A percentile compares a stretch with the other conserved stretches of the same genome.
Evolutionary conservation across 2,329 filamentous ascomycete species (phyloP).

Genomic region (Aspergillus floridensis): DNA sequence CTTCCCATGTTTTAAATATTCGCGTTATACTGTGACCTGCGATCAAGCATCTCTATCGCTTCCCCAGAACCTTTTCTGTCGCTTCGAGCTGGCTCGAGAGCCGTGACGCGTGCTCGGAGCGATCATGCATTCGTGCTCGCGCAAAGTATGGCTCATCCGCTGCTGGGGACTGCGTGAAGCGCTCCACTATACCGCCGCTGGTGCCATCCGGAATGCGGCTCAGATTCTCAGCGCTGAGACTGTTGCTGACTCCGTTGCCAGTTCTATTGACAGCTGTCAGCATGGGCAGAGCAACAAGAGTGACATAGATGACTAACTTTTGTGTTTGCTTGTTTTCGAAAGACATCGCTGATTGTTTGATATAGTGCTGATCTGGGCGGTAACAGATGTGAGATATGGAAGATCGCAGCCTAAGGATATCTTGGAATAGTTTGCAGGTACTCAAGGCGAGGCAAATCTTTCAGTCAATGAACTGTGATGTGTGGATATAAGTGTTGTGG

Average conservation of each 20-base stretch:
- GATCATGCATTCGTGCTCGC: conserved; percentile 30
- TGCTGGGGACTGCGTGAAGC: conserved; percentile 26
- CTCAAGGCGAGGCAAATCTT: not conserved
- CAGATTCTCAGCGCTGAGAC: conserved; percentile 28
- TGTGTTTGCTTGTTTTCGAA: conserved; percentile 14
- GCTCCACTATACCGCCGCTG: conserved; percentile 24
- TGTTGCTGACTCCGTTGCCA: conserved; percentile 24
- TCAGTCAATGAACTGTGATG: not conserved
- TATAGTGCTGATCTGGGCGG: not conserved
- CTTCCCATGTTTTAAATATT: conserved; percentile 2
- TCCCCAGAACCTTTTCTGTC: conserved; percentile 29
- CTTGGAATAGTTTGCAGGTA: not conserved
- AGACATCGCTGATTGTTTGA: conserved; percentile 12
- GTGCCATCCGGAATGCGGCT: conserved; percentile 26
- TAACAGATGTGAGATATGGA: not conserved
- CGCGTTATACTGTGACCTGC: conserved; percentile 4
- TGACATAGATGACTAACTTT: conserved; percentile 13
- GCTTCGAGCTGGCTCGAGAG: conserved; percentile 31
- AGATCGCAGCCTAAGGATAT: not conserved
- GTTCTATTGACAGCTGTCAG: conserved; percentile 7
- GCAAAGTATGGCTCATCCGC: conserved; percentile 35
- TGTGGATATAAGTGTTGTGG: no score
- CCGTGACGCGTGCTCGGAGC: conserved; percentile 29
- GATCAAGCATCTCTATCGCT: conserved; percentile 10
- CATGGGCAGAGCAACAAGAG: not conserved